Evolutionary conservation across 208 protist genomes (phyloP), one percentile per base, ranked within the genome.

Genomic region (Porcisia hertigi): DNA sequence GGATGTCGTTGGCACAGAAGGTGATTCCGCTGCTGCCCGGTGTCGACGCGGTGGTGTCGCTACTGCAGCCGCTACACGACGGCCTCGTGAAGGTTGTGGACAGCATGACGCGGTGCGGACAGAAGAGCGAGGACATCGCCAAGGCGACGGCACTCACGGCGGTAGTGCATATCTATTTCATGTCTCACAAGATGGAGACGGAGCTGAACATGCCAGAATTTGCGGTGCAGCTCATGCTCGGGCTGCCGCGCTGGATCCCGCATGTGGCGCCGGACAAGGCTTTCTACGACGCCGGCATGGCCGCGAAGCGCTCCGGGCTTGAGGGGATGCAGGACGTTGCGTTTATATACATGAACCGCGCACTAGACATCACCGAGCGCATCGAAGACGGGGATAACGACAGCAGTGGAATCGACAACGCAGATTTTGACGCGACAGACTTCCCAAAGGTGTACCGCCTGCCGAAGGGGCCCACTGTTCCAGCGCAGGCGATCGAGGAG

Each of bases 251-350:
- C 25, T 99, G 98, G 88, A 89, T 96, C 64, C 90, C 93, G 9
- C 79, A 88, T 59, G 82, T 99, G 52, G 86, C 98, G 1, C 91
- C 97, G 11, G 98, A 99, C 77, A 97, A 98, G 86, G 96, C 96
- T 0, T 99, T 99, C 85, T 99, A 98, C 88, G 96, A 99, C 78
- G 97, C 97, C 16, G 97, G 97, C 65, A 94, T 95, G 82, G 95
- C 93, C 1, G 92, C 92, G 43, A 97, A 93, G 82, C 83, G 92
- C 16, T 81, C 79, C 7, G 80, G 67, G 4, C 36, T 81, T 25
- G 85, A 87, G 20, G 87, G 86, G 65, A 95, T 98, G 69, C 72
- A 78, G 78, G 72, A 74, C 20, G 54, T 75, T 25, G 97, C 97
- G 7, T 99, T 99, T 62, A 73, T 99, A 2, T 98, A 98, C 77